phyloP scores from a whole-genome alignment of 208 protist species.

The Leishmania turanica region DNA sequence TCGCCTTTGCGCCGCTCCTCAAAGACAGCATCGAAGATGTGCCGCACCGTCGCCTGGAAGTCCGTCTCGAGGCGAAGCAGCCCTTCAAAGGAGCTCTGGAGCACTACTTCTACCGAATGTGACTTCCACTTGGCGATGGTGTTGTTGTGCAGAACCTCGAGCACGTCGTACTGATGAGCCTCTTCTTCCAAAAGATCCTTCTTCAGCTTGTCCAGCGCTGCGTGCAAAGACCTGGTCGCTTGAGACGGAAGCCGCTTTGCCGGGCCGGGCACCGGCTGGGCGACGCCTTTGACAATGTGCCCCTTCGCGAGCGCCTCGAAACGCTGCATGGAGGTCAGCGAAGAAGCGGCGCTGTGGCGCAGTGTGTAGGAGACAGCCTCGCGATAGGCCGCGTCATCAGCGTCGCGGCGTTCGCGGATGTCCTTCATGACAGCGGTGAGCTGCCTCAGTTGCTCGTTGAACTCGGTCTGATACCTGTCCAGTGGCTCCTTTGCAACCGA shows the following conservation, averaged over 20 bases:
- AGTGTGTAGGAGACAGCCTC: conserved; percentile 48
- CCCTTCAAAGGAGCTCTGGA: conserved; percentile 76
- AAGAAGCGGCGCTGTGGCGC: conserved; percentile 38
- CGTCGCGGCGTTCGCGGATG: conserved; percentile 60
- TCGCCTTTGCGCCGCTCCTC: conserved; percentile 72
- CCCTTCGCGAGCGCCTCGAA: conserved; percentile 73
- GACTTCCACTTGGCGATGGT: conserved; percentile 79
- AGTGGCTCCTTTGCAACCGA: conserved; percentile 67
- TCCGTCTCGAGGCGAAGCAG: conserved; percentile 80
- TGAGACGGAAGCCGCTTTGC: conserved; percentile 16
- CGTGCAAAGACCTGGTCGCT: conserved; percentile 29
- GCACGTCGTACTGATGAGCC: conserved; percentile 72
- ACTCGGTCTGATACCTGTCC: conserved; percentile 76
- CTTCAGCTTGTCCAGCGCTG: conserved; percentile 43
- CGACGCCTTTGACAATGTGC: conserved; percentile 35
- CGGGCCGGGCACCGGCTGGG: background rate
- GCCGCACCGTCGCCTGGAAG: conserved; percentile 71
- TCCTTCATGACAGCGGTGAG: conserved; percentile 76
- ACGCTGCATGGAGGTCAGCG: conserved; percentile 51
- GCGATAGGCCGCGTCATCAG: conserved; percentile 55
- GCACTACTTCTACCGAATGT: conserved; percentile 73
- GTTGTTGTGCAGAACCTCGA: conserved; percentile 65
- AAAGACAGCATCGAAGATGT: conserved; percentile 70
- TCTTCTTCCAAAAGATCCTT: conserved; percentile 74
- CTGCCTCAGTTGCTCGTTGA: conserved; percentile 84